Conservation (phyloP, 2,329 filamentous ascomycete genomes). For the Lachnellula arida region DNA sequence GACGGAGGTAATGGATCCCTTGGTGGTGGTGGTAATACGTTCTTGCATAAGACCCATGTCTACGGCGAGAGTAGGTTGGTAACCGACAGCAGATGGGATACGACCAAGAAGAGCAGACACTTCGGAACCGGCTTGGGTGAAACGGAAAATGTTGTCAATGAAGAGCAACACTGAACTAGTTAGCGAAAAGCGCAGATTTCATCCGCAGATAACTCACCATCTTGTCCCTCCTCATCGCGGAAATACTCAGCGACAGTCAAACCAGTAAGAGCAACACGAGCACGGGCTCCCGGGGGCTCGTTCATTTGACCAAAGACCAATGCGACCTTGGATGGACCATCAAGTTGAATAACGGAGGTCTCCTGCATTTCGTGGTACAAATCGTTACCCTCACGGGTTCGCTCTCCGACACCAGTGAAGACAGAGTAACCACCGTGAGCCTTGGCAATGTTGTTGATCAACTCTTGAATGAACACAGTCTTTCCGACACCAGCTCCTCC, state of each 20-base stretch:
- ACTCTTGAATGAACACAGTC: slow-evolving; percentile 99
- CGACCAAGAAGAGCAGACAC: slow-evolving; percentile 98
- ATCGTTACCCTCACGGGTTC: slow-evolving; percentile 99
- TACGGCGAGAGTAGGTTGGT: slow-evolving; percentile 96
- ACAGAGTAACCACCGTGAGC: slow-evolving; percentile 99
- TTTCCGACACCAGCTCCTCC: slow-evolving; percentile 99
- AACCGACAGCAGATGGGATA: slow-evolving; percentile 99
- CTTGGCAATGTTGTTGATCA: slow-evolving; percentile 99
- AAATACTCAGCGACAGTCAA: slow-evolving; percentile 77
- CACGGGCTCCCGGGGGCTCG: slow-evolving; percentile 98
- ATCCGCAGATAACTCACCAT: slow-evolving; percentile 52
- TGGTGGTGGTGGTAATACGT: slow-evolving; percentile 98
- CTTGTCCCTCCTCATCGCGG: slow-evolving; percentile 71
- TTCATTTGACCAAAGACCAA: slow-evolving; percentile 99
- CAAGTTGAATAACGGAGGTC: slow-evolving; percentile 98
- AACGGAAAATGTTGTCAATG: slow-evolving; percentile 99
- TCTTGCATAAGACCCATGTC: slow-evolving; percentile 99
- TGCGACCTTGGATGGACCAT: slow-evolving; percentile 98
- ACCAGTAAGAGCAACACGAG: slow-evolving; percentile 97
- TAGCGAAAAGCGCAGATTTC: slow-evolving; percentile 17
- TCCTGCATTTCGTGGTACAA: slow-evolving; percentile 99
- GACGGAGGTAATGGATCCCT: slow-evolving; percentile 99
- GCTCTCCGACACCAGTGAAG: slow-evolving; percentile 99
- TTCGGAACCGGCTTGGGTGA: slow-evolving; percentile 99
- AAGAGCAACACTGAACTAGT: slow-evolving; percentile 76